These are phyloP conservation scores for Aciculosporium take DNA, from an alignment of 2,329 filamentous ascomycete species.

Conservation along the genomic window DNA sequence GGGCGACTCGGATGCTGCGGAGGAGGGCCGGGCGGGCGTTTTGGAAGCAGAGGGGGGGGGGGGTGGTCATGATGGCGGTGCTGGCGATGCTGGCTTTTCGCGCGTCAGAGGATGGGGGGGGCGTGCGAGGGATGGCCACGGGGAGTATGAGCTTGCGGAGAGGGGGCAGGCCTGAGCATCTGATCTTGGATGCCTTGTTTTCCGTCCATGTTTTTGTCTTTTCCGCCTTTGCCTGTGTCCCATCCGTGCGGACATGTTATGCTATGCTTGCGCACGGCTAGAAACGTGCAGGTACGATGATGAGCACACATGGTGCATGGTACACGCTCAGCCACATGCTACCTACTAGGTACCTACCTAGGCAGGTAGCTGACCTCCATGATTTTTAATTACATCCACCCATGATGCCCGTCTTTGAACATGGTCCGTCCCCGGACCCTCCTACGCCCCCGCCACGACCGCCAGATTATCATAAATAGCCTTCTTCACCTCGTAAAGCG, in stretches of 20 bases:
- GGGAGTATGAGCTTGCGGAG: slow-evolving; percentile 53
- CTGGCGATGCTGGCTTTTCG: slow-evolving; percentile 1
- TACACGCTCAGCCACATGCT: no score
- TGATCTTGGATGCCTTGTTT: no score
- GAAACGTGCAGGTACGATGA: no score
- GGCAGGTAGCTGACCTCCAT: no score
- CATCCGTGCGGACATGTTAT: no score
- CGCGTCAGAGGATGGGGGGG: slow-evolving; percentile 19
- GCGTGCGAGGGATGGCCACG: slow-evolving; percentile 37
- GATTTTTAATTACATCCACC: no score
- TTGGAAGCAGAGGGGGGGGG: slow-evolving; percentile 26
- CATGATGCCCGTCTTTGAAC: no score
- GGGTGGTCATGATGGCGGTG: background rate
- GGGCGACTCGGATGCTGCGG: slow-evolving; percentile 11
- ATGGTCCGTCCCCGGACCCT: no score
- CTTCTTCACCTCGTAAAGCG: slow-evolving; percentile 75
- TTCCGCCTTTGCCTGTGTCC: no score
- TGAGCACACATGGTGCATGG: no score
- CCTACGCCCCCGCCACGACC: slow-evolving; percentile 69
- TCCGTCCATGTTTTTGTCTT: background rate
- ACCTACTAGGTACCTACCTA: no score
- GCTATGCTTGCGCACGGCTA: no score
- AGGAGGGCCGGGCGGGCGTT: slow-evolving; percentile 11
- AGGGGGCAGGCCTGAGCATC: slow-evolving; percentile 21
- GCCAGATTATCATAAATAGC: slow-evolving; percentile 91